Base-by-base conservation (phyloP, 345 rosid genomes). In the Ceriops decandra region DNA sequence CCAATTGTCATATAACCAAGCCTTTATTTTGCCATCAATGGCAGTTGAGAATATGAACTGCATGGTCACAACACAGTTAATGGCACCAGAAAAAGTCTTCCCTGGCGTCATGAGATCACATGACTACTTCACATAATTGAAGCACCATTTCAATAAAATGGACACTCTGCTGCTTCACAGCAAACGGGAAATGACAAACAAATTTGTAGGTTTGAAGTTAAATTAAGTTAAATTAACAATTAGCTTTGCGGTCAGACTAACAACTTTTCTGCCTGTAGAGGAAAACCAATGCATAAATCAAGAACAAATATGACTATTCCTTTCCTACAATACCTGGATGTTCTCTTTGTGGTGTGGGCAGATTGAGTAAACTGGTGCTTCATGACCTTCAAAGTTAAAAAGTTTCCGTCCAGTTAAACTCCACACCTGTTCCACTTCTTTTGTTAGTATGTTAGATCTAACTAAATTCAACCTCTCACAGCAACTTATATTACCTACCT, bases 301-400 rank as follows among this genome's bases (percentile, higher is more conserved):
- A 59, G 13, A 42, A 71, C 11, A 42, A 62, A 22, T 20, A 10
- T 54, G 65, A 33, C 38, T 31, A 59, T 21, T 47, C 54, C 51
- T 63, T 47, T 53, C 35, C 7, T 32, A 26, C 60, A 73, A 76
- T 76, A 93, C 98, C 97, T 93, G 96, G 78, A 89, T 83, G 75
- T 66, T 90, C 68, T 89, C 96, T 81, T 87, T 88, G 83, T 89
- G 87, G 75, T 93, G 98, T 77, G 97, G 96, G 72, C 93, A 90
- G 64, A 93, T 81, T 38, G 92, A 88, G 80, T 90, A 90, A 38
- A 90, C 93, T 5, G 93, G 86, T 66, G 98, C 89, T 52, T 87
- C 92, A 27, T 93, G 98, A 67, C 97, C 98, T 83, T 83, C 91
- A 68, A 93, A 93, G 72, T 78, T 83, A 71, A 79, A 90, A 65